A percentile compares a stretch with the other conserved stretches of the same genome.
Conservation (phyloP, 352 stramenopile species). For the Pythium graminicola region DNA sequence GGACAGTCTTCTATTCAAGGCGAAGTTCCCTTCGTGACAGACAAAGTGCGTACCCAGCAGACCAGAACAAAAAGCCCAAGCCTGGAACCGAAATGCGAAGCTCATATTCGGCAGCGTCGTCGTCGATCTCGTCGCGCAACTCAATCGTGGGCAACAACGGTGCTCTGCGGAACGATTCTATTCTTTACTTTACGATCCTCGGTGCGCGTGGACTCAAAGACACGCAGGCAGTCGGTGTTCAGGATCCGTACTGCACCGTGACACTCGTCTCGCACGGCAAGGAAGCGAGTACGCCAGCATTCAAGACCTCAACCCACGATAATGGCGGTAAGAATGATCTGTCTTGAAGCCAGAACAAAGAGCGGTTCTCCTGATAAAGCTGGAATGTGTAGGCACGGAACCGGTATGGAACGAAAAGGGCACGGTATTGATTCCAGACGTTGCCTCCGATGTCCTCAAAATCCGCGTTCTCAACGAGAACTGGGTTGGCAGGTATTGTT, state of each 20-base stretch:
- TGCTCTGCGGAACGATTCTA: conserved; percentile 55
- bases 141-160: conserved; percentile 19
- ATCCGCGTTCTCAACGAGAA: conserved; percentile 75
- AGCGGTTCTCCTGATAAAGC: not conserved
- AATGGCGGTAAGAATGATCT: conserved; percentile 38
- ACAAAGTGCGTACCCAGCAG: no score
- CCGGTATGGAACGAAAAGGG: conserved; percentile 74
- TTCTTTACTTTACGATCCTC: conserved; percentile 64
- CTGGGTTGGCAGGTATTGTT: conserved; percentile 51
- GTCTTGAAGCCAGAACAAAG: not conserved
- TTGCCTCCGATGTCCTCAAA: conserved; percentile 57
- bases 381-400: conserved; percentile 30
- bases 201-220: conserved; percentile 57
- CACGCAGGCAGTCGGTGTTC: conserved; percentile 60
- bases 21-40: no score
- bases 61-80: not conserved
- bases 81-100: conserved; percentile 3
- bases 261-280: conserved; percentile 50
- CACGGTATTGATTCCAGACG: conserved; percentile 61
- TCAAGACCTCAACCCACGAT: conserved; percentile 70
- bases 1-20: not conserved
- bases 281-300: conserved; percentile 42
- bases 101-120: conserved; percentile 6
- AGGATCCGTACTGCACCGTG: conserved; percentile 67
- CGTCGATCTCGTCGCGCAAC: conserved; percentile 11